Evolutionary conservation across 2,329 filamentous ascomycete genomes (phyloP).

Genomic region (Fusarium sp.): DNA sequence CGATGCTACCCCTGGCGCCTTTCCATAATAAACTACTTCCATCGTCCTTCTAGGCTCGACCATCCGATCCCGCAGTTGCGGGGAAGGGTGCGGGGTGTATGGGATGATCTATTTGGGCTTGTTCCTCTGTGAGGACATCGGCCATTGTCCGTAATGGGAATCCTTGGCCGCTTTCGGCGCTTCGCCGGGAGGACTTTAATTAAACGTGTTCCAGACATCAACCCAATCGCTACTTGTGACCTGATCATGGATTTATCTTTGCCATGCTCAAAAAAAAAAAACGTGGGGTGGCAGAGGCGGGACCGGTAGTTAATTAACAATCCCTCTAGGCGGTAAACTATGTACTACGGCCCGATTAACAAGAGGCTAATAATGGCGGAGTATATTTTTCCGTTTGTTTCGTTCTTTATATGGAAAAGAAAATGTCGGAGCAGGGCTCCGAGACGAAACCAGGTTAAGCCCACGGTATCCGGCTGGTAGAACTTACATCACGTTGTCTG

Average conservation of each 20-base stretch:
- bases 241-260: not conserved
- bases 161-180: slow-evolving; percentile 10
- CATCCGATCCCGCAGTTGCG: not conserved
- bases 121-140: slow-evolving; percentile 5
- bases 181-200: slow-evolving; percentile 9
- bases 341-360: not conserved
- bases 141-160: slow-evolving; percentile 4
- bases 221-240: not conserved
- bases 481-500: no score
- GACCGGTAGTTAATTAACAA: not conserved
- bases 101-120: not conserved
- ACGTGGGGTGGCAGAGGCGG: not conserved
- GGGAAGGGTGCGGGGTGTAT: not conserved
- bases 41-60: no score
- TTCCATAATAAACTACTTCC: no score
- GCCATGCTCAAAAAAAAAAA: not conserved
- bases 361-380: not conserved
- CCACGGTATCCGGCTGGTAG: no score
- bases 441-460: no score
- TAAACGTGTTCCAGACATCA: not conserved
- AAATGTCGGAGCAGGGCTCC: no score
- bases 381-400: no score
- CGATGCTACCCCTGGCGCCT: no score
- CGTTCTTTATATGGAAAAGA: no score
- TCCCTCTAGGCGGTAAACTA: not conserved